Evolutionary conservation across 1,139 yeast species (phyloP), one percentile per base, ranked within the genome.

Genomic region (Candida sp.): DNA sequence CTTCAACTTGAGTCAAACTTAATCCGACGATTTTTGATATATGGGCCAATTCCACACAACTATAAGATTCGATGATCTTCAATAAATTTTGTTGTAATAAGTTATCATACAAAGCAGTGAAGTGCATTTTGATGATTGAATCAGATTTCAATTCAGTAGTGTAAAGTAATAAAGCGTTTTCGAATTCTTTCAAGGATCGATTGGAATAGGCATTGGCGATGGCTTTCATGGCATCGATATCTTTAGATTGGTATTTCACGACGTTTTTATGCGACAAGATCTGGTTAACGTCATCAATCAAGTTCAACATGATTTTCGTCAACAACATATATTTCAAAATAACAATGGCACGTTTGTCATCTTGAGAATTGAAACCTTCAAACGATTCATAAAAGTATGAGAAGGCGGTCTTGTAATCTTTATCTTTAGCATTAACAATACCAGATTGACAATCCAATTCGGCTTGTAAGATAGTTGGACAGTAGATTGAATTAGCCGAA

Each of bases 361-460:
- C 83, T 49, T 74, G 79, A 30, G 77, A 67, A 54, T 76, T 76
- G 66, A 79, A 93, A 32, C 95, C 95, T 65, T 93, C 99, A 58
- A 93, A 90, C 29, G 97, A 85, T 67, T 93, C 99, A 61, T 82
- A 91, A 57, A 93, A 93, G 66, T 93, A 93, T 5, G 98, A 90
- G 59, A 81, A 95, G 7, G 98, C 97, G 5, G 99, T 95, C 61
- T 89, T 87, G 70, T 88, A 95, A 65, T 95, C 99, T 62, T 87
- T 87, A 57, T 95, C 99, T 65, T 95, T 98, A 30, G 98, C 96
- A 66, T 93, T 96, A 52, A 95, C 77, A 45, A 93, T 84, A 52
- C 99, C 99, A 62, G 95, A 84, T 83, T 91, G 93, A 67, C 90
- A 80, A 63, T 95, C 99, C 47, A 95, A 76, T 59, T 90, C 96